Conservation (phyloP, 2,329 filamentous ascomycete genomes). For the Phyllosticta capitalensis region DNA sequence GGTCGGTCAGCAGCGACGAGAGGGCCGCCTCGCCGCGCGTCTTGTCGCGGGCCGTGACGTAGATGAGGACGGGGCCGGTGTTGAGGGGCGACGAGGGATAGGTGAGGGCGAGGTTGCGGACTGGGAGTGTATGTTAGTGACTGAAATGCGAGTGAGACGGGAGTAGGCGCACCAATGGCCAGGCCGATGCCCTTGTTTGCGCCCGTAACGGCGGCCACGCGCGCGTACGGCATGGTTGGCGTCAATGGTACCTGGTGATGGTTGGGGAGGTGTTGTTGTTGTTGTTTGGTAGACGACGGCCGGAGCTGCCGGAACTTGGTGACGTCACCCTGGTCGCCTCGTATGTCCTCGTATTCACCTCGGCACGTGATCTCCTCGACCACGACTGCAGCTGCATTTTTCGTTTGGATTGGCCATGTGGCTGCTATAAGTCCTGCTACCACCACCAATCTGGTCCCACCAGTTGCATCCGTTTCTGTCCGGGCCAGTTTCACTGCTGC, state of each 20-base stretch:
- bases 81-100: slow-evolving; percentile 42
- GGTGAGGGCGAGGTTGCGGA: slow-evolving; percentile 45
- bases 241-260: no score
- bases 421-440: no score
- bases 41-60: slow-evolving; percentile 22
- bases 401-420: no score
- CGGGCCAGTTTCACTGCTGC: no score
- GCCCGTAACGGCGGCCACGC: slow-evolving; percentile 45
- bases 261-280: background rate
- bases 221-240: slow-evolving; percentile 24
- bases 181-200: slow-evolving; percentile 46
- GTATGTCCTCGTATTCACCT: background rate
- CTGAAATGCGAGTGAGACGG: background rate
- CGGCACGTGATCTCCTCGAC: no score
- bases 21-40: slow-evolving; percentile 20
- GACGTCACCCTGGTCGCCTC: background rate
- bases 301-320: background rate
- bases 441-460: no score
- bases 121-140: slow-evolving; percentile 18
- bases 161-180: slow-evolving; percentile 31
- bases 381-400: no score
- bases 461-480: no score
- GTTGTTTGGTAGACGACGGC: background rate
- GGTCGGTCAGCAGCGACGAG: slow-evolving; percentile 15
- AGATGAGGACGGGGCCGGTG: slow-evolving; percentile 19